Evolutionary conservation across 2,329 filamentous ascomycete species (phyloP), one percentile per base, ranked within the genome.

Genomic region (Alternaria novae-zelandiae): DNA sequence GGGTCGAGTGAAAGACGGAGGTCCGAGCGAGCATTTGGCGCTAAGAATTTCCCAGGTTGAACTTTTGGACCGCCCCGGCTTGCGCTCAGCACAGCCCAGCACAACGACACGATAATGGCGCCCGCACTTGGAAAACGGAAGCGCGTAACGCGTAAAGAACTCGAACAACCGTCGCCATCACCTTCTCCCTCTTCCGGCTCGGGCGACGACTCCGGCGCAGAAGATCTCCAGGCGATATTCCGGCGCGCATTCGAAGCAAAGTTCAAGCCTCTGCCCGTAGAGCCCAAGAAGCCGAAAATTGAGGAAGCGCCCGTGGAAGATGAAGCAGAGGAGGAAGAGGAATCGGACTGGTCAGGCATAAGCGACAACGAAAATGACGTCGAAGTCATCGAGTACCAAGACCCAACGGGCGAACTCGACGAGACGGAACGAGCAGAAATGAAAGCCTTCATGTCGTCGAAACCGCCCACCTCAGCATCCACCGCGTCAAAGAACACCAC

Each of bases 231-330:
- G 70, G 92, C 90, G 59, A 86, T 94, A 61, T 92, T 99, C 74
- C 89, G 90, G 61, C 88, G 88, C 70, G 91, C 95, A 77, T 98
- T 98, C 76, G 96, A 97, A 81, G 88, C 92, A 26, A 90, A 91
- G 76, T 98, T 97, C 82, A 88, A 89, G 76, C 93, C 95, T 9
- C 79, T 97, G 43, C 84, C 84, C 11, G 63, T 70, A 15, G 74
- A 74, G 44, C 78, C 80, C 4, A 74, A 79, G 59, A 76, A 66
- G 63, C 55, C 60, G 21, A 74, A 71, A 53, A 41, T 65, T 3
- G 74, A 79, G 15, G 63, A 72, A 12, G 64, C 72, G 5, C 70
- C 71, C 8, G 72, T 78, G 30, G 59, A 69, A 9, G 71, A 78
- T 1, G 74, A 79, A 3, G 57, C 72, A 8, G 68, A 74, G 2